Percentiles rank a stretch among this genome's conserved stretches.
Conservation (phyloP, 108 stramenopile species). For the Poteriospumella lacustris region DNA sequence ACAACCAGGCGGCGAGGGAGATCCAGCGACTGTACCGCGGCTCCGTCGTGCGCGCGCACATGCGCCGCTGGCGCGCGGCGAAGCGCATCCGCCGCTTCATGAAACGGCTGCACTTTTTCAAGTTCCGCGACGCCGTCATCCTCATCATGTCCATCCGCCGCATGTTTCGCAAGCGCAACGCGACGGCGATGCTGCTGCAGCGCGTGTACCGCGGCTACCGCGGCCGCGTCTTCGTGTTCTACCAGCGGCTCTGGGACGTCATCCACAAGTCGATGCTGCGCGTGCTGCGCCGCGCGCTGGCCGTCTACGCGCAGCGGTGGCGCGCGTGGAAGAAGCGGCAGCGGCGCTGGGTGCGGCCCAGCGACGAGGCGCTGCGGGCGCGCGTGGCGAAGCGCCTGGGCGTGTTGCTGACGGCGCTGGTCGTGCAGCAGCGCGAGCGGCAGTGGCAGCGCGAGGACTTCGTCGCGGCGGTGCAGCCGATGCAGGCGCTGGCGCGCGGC, state of each 20-base stretch:
- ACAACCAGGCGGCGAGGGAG: neutral
- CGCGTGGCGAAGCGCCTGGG: no score
- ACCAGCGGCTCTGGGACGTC: neutral
- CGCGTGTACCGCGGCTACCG: slow-evolving; percentile 4
- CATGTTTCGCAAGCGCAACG: neutral
- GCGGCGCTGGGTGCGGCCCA: no score
- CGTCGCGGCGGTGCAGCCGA: no score
- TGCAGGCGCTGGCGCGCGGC: no score
- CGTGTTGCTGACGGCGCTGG: no score
- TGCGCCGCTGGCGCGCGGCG: neutral
- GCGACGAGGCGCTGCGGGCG: no score
- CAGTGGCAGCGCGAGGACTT: no score
- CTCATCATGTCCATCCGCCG: neutral
- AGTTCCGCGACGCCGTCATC: slow-evolving; percentile 15
- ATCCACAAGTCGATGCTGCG: no score
- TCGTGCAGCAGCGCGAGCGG: no score
- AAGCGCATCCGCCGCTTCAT: neutral
- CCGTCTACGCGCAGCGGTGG: no score
- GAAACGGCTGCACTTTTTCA: neutral
- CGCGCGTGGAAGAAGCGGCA: no score
- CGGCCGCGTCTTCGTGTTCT: neutral
- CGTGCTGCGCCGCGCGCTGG: no score
- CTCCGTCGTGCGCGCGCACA: neutral
- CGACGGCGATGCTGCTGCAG: neutral
- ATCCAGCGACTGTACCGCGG: slow-evolving; percentile 22